A percentile compares a stretch with the other conserved stretches of the same genome.
These are phyloP conservation scores for Neurospora pannonica DNA, from an alignment of 495 filamentous ascomycete genomes.

Conservation along the genomic window DNA sequence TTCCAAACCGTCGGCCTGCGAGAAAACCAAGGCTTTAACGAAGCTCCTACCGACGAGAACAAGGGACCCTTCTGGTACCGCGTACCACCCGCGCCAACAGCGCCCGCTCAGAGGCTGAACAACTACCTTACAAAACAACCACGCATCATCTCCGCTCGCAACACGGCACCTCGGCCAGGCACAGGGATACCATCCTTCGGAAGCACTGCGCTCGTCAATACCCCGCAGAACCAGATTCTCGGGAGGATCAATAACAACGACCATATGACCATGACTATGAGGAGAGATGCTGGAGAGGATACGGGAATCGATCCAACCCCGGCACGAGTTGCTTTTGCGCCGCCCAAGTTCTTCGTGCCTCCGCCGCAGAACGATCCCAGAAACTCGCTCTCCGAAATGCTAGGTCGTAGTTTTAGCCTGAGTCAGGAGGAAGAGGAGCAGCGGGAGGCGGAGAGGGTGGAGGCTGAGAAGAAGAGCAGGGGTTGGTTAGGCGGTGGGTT, in stretches of 20 bases:
- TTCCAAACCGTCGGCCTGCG: conserved; percentile 35
- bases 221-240: background rate
- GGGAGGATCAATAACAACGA: background rate
- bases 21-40: conserved; percentile 47
- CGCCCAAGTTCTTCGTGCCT: conserved; percentile 12
- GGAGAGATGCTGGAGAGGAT: background rate
- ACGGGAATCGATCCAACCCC: background rate
- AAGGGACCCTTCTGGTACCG: conserved; percentile 44
- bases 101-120: conserved; percentile 52
- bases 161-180: background rate
- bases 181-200: background rate
- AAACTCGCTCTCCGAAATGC: conserved; percentile 10
- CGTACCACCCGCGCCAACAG: conserved; percentile 55
- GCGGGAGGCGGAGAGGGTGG: background rate
- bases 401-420: conserved; percentile 8
- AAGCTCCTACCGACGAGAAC: conserved; percentile 35
- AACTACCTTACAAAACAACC: conserved; percentile 46
- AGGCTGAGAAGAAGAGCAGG: background rate
- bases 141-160: background rate
- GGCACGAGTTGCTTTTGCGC: conserved; percentile 4
- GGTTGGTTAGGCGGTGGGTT: background rate
- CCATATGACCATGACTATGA: background rate
- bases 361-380: conserved; percentile 10
- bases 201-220: background rate
- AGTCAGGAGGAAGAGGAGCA: conserved; percentile 2